Evolutionary conservation across 352 stramenopile species (phyloP).

Genomic region (Phytophthora fragariae): DNA sequence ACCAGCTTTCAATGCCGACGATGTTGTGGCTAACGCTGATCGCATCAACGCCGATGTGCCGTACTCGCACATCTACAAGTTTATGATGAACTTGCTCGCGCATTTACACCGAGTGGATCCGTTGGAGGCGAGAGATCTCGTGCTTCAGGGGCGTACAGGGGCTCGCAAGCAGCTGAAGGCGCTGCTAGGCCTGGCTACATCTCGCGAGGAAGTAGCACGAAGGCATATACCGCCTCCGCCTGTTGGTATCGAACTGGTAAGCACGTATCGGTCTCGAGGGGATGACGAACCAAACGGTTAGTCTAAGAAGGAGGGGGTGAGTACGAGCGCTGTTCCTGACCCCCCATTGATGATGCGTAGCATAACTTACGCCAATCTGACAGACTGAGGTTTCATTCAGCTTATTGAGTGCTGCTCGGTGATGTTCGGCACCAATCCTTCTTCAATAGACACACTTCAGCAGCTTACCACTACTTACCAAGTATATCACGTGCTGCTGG

Average conservation of each 20-base stretch:
- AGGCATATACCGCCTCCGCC: conserved; percentile 1
- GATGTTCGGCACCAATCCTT: neutral
- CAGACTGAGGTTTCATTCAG: neutral
- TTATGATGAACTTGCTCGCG: conserved; percentile 63
- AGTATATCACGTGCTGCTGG: neutral
- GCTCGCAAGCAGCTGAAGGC: conserved; percentile 45
- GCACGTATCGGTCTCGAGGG: conserved; percentile 2
- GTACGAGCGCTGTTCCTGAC: neutral
- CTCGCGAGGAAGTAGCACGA: conserved; percentile 13
- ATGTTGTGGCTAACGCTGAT: conserved; percentile 32
- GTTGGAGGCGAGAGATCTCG: conserved; percentile 65
- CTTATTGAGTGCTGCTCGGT: neutral
- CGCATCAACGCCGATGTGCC: conserved; percentile 58
- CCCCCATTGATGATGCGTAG: conserved; percentile 6
- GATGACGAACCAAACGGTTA: conserved; percentile 9
- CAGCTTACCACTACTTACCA: neutral
- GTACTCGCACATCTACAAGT: conserved; percentile 61
- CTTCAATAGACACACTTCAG: neutral
- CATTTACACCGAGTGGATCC: conserved; percentile 50
- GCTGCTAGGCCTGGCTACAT: conserved; percentile 23
- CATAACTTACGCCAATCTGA: conserved; percentile 9
- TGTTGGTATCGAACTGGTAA: conserved; percentile 18
- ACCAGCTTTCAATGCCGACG: neutral
- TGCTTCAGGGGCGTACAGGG: conserved; percentile 39
- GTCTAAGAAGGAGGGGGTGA: neutral